These are phyloP conservation scores for Aspergillus taichungensis DNA, from an alignment of 495 filamentous ascomycete genomes.

Conservation along the genomic window DNA sequence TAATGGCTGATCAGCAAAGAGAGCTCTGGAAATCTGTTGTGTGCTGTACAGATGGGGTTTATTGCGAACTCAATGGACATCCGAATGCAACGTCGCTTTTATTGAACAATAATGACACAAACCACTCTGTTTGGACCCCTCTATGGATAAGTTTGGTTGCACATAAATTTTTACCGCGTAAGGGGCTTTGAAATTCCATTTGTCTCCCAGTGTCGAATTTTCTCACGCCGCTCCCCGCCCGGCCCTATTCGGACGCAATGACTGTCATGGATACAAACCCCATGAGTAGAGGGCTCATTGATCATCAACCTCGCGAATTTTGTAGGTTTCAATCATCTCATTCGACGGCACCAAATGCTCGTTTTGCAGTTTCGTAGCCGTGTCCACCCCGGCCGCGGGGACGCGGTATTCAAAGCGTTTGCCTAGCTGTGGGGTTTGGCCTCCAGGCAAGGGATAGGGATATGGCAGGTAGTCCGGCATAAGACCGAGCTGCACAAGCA, in stretches of 20 bases:
- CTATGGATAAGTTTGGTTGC: too few relatives aligned
- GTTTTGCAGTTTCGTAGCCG: slow-evolving; percentile 56
- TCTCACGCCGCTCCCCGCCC: too few relatives aligned
- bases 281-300: slow-evolving; percentile 2
- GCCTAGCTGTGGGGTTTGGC: slow-evolving; percentile 22
- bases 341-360: slow-evolving; percentile 52
- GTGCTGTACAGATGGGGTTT: too few relatives aligned
- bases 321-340: slow-evolving; percentile 44
- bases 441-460: slow-evolving; percentile 42
- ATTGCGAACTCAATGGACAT: too few relatives aligned
- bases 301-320: slow-evolving; percentile 19
- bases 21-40: too few relatives aligned
- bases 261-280: neutral
- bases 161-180: too few relatives aligned
- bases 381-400: slow-evolving; percentile 57
- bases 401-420: slow-evolving; percentile 54
- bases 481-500: slow-evolving; percentile 64
- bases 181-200: too few relatives aligned
- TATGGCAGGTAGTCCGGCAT: slow-evolving; percentile 54
- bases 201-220: too few relatives aligned
- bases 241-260: neutral
- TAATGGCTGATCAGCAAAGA: too few relatives aligned
- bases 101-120: too few relatives aligned
- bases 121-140: too few relatives aligned
- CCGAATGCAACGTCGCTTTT: too few relatives aligned